phyloP scores from a whole-genome alignment of 345 rosid genomes.

The Gossypium thurberi region DNA sequence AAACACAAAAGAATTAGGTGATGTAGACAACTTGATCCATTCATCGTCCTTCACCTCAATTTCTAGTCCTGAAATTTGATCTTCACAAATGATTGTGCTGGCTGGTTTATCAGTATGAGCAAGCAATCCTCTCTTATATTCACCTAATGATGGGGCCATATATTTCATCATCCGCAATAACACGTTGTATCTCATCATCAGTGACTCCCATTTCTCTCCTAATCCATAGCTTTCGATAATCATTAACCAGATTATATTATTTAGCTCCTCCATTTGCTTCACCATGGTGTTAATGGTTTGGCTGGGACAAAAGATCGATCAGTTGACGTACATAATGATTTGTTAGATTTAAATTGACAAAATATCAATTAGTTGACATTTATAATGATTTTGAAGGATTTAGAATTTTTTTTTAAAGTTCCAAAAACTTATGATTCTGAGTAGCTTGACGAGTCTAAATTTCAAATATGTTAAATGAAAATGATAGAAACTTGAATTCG shows the following conservation, averaged over 20 bases:
- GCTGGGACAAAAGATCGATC: neutral
- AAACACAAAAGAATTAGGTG: conserved; percentile 8
- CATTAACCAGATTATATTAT: conserved; percentile 1
- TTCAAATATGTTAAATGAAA: neutral
- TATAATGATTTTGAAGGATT: too few species aligned
- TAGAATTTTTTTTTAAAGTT: too few species aligned
- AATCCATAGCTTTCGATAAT: conserved; percentile 16
- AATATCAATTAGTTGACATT: too few species aligned
- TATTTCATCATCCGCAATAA: conserved; percentile 16
- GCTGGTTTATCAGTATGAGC: conserved; percentile 7
- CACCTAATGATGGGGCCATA: neutral
- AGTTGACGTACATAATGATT: neutral
- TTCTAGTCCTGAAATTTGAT: conserved; percentile 12
- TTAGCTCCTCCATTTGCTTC: conserved; percentile 15
- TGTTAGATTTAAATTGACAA: neutral
- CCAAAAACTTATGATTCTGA: too few species aligned
- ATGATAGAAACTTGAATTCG: neutral
- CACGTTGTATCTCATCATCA: neutral
- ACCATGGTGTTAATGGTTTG: neutral
- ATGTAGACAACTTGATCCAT: neutral
- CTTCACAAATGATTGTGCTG: conserved; percentile 2
- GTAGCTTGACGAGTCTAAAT: neutral
- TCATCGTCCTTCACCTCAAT: neutral
- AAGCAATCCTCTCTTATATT: neutral
- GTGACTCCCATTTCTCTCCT: neutral